Conservation (phyloP, 2,329 filamentous ascomycete species). For the Orbilia quercus region DNA sequence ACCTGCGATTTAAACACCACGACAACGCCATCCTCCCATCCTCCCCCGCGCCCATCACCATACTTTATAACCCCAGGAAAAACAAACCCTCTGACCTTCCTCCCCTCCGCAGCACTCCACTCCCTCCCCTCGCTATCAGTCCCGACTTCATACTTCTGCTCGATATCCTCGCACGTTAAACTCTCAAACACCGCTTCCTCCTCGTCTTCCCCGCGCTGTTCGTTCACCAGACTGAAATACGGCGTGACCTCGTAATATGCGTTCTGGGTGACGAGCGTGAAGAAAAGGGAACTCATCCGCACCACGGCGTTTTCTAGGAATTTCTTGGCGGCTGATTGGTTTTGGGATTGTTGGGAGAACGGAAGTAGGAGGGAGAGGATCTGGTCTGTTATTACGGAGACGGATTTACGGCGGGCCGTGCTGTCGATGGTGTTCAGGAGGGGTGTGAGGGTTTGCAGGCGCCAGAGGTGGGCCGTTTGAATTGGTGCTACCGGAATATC, state of each 20-base stretch:
- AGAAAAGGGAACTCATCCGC: slow-evolving; percentile 20
- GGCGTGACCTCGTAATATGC: slow-evolving; percentile 31
- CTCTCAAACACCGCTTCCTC: slow-evolving; percentile 25
- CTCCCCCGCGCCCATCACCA: slow-evolving; percentile 42
- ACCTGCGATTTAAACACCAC: slow-evolving; percentile 40
- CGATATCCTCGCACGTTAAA: slow-evolving; percentile 36
- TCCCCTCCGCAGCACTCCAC: slow-evolving; percentile 36
- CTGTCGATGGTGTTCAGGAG: slow-evolving; percentile 1
- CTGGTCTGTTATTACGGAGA: slow-evolving; percentile 5
- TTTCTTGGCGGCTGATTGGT: slow-evolving; percentile 1
- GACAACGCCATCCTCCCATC: slow-evolving; percentile 28
- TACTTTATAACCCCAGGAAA: slow-evolving; percentile 41
- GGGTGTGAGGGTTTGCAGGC: slow-evolving; percentile 27
- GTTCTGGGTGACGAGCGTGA: slow-evolving; percentile 30
- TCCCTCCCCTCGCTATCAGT: slow-evolving; percentile 25
- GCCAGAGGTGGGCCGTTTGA: slow-evolving; percentile 35
- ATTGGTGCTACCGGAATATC: neutral
- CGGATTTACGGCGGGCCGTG: neutral
- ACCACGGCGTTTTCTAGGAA: slow-evolving; percentile 16
- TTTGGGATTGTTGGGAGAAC: neutral
- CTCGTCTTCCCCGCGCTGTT: neutral
- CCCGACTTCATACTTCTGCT: slow-evolving; percentile 35
- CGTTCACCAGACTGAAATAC: slow-evolving; percentile 10
- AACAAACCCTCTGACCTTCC: slow-evolving; percentile 28
- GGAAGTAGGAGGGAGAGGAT: slow-evolving; percentile 5